Percentiles rank a stretch among this genome's conserved stretches.
Evolutionary conservation across 768 basidiomycete species (phyloP).

Genomic region (Galerina sulciceps): DNA sequence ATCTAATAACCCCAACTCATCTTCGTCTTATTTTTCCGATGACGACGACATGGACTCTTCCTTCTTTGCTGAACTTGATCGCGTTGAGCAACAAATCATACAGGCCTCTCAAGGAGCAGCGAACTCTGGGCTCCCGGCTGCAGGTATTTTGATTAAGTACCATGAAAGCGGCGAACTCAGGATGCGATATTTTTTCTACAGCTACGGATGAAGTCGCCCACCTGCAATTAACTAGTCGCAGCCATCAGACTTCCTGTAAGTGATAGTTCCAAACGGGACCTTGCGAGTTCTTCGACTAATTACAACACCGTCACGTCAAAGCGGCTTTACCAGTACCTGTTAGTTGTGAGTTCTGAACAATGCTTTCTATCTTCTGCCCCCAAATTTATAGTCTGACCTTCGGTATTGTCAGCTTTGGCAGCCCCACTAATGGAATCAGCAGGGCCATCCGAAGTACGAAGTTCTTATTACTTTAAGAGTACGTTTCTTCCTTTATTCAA

Average conservation of each 20-base stretch:
- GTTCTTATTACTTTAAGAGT: constrained; percentile 14
- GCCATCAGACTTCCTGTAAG: background rate
- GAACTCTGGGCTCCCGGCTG: background rate
- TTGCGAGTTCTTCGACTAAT: background rate
- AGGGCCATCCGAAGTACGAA: constrained; percentile 1
- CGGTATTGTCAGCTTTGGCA: background rate
- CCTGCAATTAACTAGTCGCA: background rate
- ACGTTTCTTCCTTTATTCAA: background rate
- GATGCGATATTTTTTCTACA: too few species aligned
- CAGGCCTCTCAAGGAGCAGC: constrained; percentile 4
- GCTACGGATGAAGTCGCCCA: background rate
- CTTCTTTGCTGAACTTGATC: constrained; percentile 49
- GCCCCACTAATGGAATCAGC: constrained; percentile 1
- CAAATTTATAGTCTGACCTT: too few species aligned
- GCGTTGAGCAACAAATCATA: constrained; percentile 42
- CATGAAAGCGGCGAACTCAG: too few species aligned
- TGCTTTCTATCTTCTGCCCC: too few species aligned
- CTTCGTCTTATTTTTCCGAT: constrained; percentile 24
- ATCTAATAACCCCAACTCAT: constrained; percentile 17
- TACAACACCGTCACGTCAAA: background rate
- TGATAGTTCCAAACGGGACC: background rate
- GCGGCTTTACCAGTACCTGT: background rate
- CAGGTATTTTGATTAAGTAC: background rate
- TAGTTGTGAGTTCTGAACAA: background rate
- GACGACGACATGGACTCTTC: constrained; percentile 36